Evolutionary conservation across 2,329 filamentous ascomycete species (phyloP), one percentile per base, ranked within the genome.

Genomic region (Neofusicoccum sp.): DNA sequence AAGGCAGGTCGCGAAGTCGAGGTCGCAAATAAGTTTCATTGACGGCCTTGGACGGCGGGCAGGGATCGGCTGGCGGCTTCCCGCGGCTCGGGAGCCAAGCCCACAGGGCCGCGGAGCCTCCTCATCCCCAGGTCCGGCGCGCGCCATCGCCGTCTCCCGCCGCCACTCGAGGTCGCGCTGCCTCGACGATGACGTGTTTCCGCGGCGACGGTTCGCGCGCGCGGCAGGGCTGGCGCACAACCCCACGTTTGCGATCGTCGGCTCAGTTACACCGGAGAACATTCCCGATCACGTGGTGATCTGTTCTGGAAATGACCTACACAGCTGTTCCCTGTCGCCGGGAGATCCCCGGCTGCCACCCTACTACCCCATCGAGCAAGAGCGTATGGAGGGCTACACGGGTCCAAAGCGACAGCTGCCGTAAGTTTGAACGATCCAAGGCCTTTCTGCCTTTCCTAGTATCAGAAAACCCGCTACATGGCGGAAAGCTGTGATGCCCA

Each of bases 1-100:
- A 62, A 37, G 31, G 37, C 28, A 28, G 37, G 39, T 43, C 37
- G 59, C 59, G 29, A 43, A 34, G 49, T 52, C 47, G 47, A 58
- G 54, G 54, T 58, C 54, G 54, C 54, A 37, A 58, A 58, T 58
- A 62, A 62, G 59, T 62, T 62, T 62, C 59, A 52, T 62, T 54
- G 31, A 36, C 49, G 48, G 59, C 59, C 47, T 41, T 41, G 47
- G 48, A 43, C 58, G 44, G 58, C 6, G 59, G 59, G 59, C 47
- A 62, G 16, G 29, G 59, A 62, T 61, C 59, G 59, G 37, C 47
- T 61, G 47, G 59, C 39, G 59, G 39, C 54, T 58, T 58, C 39
- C 54, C 54, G 54, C 54, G 54, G 41, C 54, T 43, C 41, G 39
- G 54, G 54, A 45, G 54, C 54, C 54, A 58, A 58, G 54, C 37